These are phyloP conservation scores for Pezicula carpinea DNA, from an alignment of 2,329 filamentous ascomycete genomes.

Conservation along the genomic window DNA sequence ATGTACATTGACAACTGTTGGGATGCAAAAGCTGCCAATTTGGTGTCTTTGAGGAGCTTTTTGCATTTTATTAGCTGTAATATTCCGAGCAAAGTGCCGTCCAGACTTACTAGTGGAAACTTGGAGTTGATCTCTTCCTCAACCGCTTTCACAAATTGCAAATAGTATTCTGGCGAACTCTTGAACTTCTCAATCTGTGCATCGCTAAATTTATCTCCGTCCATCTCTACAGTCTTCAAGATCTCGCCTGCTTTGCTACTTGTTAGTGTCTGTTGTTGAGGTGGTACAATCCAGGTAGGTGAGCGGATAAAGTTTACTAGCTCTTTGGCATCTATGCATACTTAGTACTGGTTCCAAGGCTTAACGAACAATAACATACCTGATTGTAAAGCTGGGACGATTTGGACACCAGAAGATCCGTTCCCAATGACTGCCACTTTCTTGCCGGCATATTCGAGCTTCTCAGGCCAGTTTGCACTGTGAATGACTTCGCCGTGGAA, in stretches of 20 bases:
- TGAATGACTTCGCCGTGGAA: slow-evolving; percentile 48
- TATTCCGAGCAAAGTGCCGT: background rate
- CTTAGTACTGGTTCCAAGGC: slow-evolving; percentile 1
- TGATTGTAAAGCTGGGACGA: slow-evolving; percentile 45
- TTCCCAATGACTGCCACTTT: slow-evolving; percentile 49
- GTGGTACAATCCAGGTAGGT: slow-evolving; percentile 39
- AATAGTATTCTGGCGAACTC: slow-evolving; percentile 40
- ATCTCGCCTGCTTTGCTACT: slow-evolving; percentile 33
- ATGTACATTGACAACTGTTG: slow-evolving; percentile 35
- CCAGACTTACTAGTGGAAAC: slow-evolving; percentile 36
- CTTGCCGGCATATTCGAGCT: slow-evolving; percentile 42
- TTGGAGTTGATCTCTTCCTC: slow-evolving; percentile 40
- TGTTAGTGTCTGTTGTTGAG: slow-evolving; percentile 32
- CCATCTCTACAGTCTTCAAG: slow-evolving; percentile 35
- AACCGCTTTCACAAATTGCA: slow-evolving; percentile 40
- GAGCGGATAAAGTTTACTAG: slow-evolving; percentile 39
- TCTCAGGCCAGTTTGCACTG: slow-evolving; percentile 46
- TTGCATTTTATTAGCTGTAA: too few relatives aligned
- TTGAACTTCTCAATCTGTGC: slow-evolving; percentile 44
- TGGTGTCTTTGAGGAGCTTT: slow-evolving; percentile 5
- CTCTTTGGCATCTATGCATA: slow-evolving; percentile 29
- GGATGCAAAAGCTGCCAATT: background rate
- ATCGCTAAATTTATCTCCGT: slow-evolving; percentile 31
- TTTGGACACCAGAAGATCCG: slow-evolving; percentile 38
- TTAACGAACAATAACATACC: slow-evolving; percentile 25